Conservation (phyloP, 306 rosid species). For the Malus sylvestris region DNA sequence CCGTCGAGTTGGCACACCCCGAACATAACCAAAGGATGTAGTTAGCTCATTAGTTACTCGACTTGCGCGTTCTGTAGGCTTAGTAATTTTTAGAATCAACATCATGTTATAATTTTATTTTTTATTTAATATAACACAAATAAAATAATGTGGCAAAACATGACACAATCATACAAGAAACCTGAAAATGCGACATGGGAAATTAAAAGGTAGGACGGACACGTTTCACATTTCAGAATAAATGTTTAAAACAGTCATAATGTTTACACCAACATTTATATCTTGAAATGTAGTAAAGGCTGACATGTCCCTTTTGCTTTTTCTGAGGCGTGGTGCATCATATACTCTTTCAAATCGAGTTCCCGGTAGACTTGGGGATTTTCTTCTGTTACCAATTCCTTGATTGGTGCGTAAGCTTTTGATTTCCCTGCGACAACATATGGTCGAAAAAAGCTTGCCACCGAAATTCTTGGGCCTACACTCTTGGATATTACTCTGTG, state of each 20-base stretch:
- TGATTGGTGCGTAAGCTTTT: slow-evolving; percentile 42
- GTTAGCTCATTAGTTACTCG: no score
- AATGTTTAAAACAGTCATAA: no score
- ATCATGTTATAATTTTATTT: no score
- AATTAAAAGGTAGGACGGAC: no score
- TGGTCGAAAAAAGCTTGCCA: slow-evolving; percentile 10
- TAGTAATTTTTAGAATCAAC: no score
- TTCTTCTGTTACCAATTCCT: slow-evolving; percentile 46
- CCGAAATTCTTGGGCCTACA: slow-evolving; percentile 19
- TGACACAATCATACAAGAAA: no score
- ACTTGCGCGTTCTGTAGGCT: rapidly evolving
- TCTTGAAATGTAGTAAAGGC: slow-evolving; percentile 25
- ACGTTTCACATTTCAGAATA: no score
- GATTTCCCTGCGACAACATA: neutral
- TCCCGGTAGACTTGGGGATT: slow-evolving; percentile 36
- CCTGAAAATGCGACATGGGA: no score
- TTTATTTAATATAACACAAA: no score
- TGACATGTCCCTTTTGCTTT: slow-evolving; percentile 35
- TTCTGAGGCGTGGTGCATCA: neutral
- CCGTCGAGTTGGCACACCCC: no score
- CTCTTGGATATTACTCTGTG: slow-evolving; percentile 19
- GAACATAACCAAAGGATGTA: no score
- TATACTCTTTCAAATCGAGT: slow-evolving; percentile 16
- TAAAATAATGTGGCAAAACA: no score
- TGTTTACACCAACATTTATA: slow-evolving; percentile 10